Evolutionary conservation across 306 rosid species (phyloP).

Genomic region (Medicago arabica): DNA sequence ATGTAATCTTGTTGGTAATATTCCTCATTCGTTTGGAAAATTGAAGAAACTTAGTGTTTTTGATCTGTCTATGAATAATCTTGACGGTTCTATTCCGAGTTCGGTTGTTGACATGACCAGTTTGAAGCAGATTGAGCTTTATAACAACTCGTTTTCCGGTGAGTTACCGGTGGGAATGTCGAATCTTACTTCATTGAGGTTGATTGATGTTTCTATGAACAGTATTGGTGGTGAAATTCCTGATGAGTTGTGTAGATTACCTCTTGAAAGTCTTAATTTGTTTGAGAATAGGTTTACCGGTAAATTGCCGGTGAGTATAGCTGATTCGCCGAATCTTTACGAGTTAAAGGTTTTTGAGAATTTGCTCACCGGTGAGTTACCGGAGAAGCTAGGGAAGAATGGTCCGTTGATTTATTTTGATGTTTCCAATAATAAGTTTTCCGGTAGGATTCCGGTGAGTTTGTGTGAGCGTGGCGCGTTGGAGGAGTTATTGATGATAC

Average conservation of each 20-base stretch:
- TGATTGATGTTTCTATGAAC: constrained; percentile 83
- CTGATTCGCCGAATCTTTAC: constrained; percentile 58
- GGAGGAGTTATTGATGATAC: constrained; percentile 71
- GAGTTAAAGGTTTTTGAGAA: constrained; percentile 73
- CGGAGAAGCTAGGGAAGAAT: constrained; percentile 63
- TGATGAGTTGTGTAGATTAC: constrained; percentile 64
- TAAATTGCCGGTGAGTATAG: constrained; percentile 66
- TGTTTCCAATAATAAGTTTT: constrained; percentile 64
- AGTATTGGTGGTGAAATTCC: constrained; percentile 64
- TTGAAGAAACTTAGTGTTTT: constrained; percentile 58
- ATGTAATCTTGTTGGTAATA: constrained; percentile 69
- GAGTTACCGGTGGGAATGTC: constrained; percentile 67
- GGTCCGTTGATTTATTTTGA: constrained; percentile 74
- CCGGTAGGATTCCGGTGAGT: constrained; percentile 65
- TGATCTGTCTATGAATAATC: constrained; percentile 68
- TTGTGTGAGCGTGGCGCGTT: constrained; percentile 59
- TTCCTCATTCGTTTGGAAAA: constrained; percentile 69
- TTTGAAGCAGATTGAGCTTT: constrained; percentile 76
- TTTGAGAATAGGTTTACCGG: constrained; percentile 79
- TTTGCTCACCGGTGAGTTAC: constrained; percentile 64
- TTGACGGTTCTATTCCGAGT: constrained; percentile 66
- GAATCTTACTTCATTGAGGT: constrained; percentile 67
- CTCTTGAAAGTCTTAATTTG: constrained; percentile 73
- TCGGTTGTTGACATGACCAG: constrained; percentile 54
- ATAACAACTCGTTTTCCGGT: constrained; percentile 78